Percentiles rank a stretch among this genome's conserved stretches.
phyloP scores from a whole-genome alignment of 306 rosid genomes.

The Alnus glutinosa region DNA sequence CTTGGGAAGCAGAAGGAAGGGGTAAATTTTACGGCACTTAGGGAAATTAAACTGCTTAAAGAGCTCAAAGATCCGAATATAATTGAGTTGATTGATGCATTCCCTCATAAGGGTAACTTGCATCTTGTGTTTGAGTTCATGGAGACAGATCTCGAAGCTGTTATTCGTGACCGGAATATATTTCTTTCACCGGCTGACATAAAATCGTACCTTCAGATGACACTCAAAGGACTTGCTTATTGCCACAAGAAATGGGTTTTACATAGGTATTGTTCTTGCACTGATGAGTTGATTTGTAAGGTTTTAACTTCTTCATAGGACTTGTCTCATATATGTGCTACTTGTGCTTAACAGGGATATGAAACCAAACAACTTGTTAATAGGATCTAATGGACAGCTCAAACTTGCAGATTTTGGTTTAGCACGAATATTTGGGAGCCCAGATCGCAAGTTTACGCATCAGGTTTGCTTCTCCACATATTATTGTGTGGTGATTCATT shows the following conservation, averaged over 20 bases:
- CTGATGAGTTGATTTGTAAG: constrained; percentile 2
- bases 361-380: constrained; percentile 97
- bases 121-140: constrained; percentile 96
- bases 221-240: constrained; percentile 79
- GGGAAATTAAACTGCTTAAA: constrained; percentile 86
- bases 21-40: constrained; percentile 86
- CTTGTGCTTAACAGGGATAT: constrained; percentile 72
- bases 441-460: constrained; percentile 91
- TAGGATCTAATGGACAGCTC: constrained; percentile 90
- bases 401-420: constrained; percentile 99
- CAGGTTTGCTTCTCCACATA: constrained; percentile 61
- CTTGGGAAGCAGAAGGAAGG: constrained; percentile 98
- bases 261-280: constrained; percentile 60
- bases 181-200: constrained; percentile 89
- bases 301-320: constrained; percentile 19
- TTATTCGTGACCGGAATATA: constrained; percentile 86
- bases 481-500: constrained; percentile 19
- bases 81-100: constrained; percentile 85
- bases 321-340: constrained; percentile 29
- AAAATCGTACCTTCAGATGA: constrained; percentile 91
- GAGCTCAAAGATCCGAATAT: constrained; percentile 84
- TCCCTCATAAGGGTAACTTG: constrained; percentile 91
- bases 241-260: constrained; percentile 98
- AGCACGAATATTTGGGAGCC: constrained; percentile 97
- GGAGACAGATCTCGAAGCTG: constrained; percentile 99